Evolutionary conservation across 176 grass and related monocot species (phyloP).

Genomic region (Cymbopogon citratus): DNA sequence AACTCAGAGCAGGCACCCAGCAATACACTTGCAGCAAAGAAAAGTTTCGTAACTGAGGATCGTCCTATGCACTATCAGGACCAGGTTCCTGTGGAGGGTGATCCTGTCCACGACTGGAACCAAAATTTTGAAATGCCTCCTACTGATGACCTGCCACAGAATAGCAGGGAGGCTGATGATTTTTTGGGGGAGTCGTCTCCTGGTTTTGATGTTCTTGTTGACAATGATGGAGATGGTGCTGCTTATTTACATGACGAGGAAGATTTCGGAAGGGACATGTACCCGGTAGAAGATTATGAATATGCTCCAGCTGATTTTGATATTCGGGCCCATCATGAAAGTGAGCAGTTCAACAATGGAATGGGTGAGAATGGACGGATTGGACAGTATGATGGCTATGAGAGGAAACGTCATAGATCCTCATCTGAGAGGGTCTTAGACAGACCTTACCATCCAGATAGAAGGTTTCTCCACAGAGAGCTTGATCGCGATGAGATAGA

Average conservation of each 20-base stretch:
- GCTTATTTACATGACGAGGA: conserved; percentile 59
- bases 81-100: conserved; percentile 29
- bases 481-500: conserved; percentile 35
- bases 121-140: conserved; percentile 29
- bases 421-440: conserved; percentile 57
- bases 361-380: conserved; percentile 30
- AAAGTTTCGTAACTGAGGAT: conserved; percentile 35
- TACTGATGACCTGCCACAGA: conserved; percentile 60
- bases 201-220: conserved; percentile 95
- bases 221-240: conserved; percentile 62
- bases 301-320: conserved; percentile 57
- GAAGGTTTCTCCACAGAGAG: conserved; percentile 49
- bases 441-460: conserved; percentile 45
- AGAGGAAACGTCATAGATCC: conserved; percentile 55
- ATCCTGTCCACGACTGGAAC: conserved; percentile 40
- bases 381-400: conserved; percentile 48
- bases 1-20: conserved; percentile 29
- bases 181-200: conserved; percentile 71
- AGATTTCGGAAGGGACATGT: conserved; percentile 64
- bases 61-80: conserved; percentile 44
- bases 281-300: conserved; percentile 70
- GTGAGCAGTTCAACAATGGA: conserved; percentile 59
- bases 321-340: conserved; percentile 42
- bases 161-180: conserved; percentile 73
- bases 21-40: conserved; percentile 23